Base-by-base conservation (phyloP, 1,139 yeast genomes). In the Trichomonascaceae sp. region DNA sequence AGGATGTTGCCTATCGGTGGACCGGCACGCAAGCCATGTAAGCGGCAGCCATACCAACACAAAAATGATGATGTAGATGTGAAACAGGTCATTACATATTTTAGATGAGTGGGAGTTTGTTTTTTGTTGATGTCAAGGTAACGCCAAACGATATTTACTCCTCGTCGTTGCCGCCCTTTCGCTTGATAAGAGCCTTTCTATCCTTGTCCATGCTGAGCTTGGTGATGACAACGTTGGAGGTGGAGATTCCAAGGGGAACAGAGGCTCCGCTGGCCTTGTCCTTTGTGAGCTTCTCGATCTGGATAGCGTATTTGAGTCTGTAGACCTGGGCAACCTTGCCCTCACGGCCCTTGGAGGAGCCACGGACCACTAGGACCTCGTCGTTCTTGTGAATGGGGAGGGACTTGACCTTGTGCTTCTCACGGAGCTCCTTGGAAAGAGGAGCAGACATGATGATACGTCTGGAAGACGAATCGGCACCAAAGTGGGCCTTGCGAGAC, bases 401-500 rank as follows among this genome's bases (percentile, higher is more conserved):
- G 54, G 96, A 72, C 66, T 76, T 84, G 71, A 89, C 74, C 68
- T 85, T 85, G 84, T 85, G 89, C 74, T 92, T 80, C 67, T 79
- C 92, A 69, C 93, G 82, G 71, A 92, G 82, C 74, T 92, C 98
- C 78, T 92, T 89, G 59, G 98, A 89, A 62, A 92, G 79, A 61
- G 98, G 96, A 67, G 98, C 98, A 60, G 96, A 80, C 78, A 92
- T 73, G 68, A 92, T 72, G 56, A 69, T 72, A 73, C 98, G 85
- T 74, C 97, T 85, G 63, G 72, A 85, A 54, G 89, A 80, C 53
- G 98, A 89, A 60, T 98, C 93, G 54, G 99, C 93, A 59, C 73
- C 72, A 87, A 92, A 92, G 82, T 92, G 80, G 68, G 98, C 98
- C 87, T 89, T 89, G 82, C 99, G 87, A 69, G 97, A 75, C 81